phyloP scores from a whole-genome alignment of 768 basidiomycete species.

The Phylloporus arenicola region DNA sequence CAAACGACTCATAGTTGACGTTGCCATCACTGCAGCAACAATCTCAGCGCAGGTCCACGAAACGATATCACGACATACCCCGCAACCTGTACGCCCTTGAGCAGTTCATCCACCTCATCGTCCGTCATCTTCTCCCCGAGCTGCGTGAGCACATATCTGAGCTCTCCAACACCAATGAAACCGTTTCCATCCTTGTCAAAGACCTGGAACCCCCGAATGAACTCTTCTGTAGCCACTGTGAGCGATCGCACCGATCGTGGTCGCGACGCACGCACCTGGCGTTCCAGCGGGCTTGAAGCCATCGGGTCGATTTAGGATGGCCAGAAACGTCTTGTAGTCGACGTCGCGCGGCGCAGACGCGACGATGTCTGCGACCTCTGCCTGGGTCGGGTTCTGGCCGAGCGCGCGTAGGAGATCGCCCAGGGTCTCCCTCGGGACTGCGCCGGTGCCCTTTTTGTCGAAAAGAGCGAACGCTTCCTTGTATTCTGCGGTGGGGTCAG shows the following conservation, averaged over 20 bases:
- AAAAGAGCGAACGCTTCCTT: slow-evolving; percentile 97
- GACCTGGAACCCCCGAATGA: slow-evolving; percentile 98
- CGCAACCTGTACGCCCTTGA: slow-evolving; percentile 93
- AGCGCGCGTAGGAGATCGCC: slow-evolving; percentile 91
- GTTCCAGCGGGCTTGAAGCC: slow-evolving; percentile 34
- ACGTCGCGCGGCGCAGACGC: slow-evolving; percentile 74
- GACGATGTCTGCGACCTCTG: slow-evolving; percentile 81
- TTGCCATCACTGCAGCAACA: slow-evolving; percentile 73
- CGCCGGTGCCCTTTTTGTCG: slow-evolving; percentile 92
- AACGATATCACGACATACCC: slow-evolving; percentile 46
- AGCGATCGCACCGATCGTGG: not conserved
- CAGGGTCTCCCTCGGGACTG: slow-evolving; percentile 80
- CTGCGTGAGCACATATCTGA: slow-evolving; percentile 86
- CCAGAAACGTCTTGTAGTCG: slow-evolving; percentile 87
- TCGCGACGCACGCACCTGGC: slow-evolving; percentile 52
- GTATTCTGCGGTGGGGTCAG: slow-evolving; percentile 58
- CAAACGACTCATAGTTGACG: slow-evolving; percentile 33
- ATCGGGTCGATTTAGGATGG: slow-evolving; percentile 65
- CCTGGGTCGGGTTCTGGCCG: slow-evolving; percentile 97
- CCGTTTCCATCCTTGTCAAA: slow-evolving; percentile 79
- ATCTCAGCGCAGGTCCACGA: not conserved
- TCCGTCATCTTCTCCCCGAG: slow-evolving; percentile 98
- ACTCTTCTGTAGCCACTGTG: slow-evolving; percentile 66
- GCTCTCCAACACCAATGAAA: slow-evolving; percentile 47
- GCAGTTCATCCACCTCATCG: slow-evolving; percentile 94